Evolutionary conservation across 495 filamentous ascomycete species (phyloP), one percentile per base, ranked within the genome.

Genomic region (Rhypophila decipiens): DNA sequence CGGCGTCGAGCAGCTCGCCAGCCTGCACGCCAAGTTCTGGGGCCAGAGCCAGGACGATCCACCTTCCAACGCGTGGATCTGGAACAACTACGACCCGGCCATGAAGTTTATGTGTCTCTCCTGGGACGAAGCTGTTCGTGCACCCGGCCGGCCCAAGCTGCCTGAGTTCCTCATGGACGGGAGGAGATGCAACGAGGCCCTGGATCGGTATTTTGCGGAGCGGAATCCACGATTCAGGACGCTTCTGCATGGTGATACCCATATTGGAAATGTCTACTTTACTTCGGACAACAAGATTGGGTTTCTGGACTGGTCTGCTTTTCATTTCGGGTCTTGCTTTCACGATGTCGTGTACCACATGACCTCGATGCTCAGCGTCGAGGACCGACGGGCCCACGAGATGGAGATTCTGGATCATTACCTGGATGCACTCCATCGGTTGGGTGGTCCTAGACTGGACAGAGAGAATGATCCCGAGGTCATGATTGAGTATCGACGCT

Each of bases 341-440:
- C 56, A 59, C 41, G 58, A 61, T 23, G 42, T 59, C 8, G 52
- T 54, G 20, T 61, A 61, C 24, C 51, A 53, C 20, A 44, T 56
- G 35, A 47, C 50, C 18, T 42, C 55, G 1, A 53, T 48, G 24
- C 15, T 62, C n/a, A 49, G 79, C 74, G 58, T 84, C 77, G 24
- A 84, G 77, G 51, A 84, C 76, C 67, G 87, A 79, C 11, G 86
- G 73, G 5, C 77, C 75, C 51, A 88, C 72, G 51, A 89, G 69
- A 55, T 87, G 85, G 55, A 87, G 53, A 31, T 81, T 76, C 44
- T 86, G 74, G 17, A 87, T 67, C 56, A 55, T 36, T 62, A 21
- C 79, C 84, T 42, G 78, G 74, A 44, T 81, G 42, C 48, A 52
- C 42, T 57, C n/a, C 35, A 46, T 20, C 36, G 29, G 15, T 49